Base-by-base conservation (phyloP, 768 basidiomycete genomes). In the Myochromella boudieri region DNA sequence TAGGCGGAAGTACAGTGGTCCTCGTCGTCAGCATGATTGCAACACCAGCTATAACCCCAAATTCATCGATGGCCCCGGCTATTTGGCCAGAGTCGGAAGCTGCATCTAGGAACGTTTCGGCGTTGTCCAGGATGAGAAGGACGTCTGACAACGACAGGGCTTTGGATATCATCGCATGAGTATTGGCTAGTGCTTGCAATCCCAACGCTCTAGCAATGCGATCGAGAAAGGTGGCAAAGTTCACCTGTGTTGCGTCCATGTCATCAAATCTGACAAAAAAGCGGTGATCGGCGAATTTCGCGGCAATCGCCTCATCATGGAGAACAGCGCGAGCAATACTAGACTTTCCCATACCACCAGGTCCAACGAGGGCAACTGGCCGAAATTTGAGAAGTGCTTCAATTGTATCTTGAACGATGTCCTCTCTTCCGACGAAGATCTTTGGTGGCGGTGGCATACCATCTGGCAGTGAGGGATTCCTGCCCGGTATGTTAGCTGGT, bases 91-190 rank as follows among this genome's bases (percentile, higher is more conserved):
- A 31, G 48, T 54, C 53, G 3, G 6, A 7, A 6, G 32, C 49
- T 6, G 48, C 49, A 28, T 54, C 53, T 17, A 51, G 20, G 38
- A 54, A 54, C 2, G 41, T 54, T 22, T 54, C 53, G 2, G 49
- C 53, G 32, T 55, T 55, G 31, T 55, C 54, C 8, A 55, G 49
- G 3, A 51, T 31, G 21, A 54, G 43, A 11, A 55, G 50, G 8
- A 22, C 21, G 1, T 34, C 40, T 1, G 10, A 36, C 6, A 32
- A 2, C 1, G 33, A 41, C 33, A 57, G 24, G 4, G 17, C 6
- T 9, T 37, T 37, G 5, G 29, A 27, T 12, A 42, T 44, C 5
- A 48, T 17, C 8, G 1, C 14, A 10, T 28, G 46, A 3, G 25
- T 34, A 25, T 42, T 28, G 8, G 17, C 31, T n/a, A n/a, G n/a